phyloP scores from a whole-genome alignment of 306 rosid genomes.

The Sicyos baderoa region DNA sequence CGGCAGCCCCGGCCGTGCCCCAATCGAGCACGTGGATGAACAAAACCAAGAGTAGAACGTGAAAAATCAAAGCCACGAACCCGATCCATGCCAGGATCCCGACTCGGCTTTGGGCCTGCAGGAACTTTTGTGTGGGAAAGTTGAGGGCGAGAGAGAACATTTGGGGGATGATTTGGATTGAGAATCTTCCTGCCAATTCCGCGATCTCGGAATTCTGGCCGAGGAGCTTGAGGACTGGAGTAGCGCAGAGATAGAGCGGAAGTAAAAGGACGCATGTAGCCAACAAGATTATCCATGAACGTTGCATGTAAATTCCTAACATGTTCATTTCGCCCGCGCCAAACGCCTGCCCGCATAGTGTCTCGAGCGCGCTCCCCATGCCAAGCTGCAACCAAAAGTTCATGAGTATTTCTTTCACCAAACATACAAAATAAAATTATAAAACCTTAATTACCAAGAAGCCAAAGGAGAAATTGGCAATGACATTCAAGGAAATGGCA shows the following conservation, averaged over 20 bases:
- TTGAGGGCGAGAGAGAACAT: slow-evolving; percentile 78
- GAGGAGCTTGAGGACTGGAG: slow-evolving; percentile 59
- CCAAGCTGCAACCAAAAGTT: slow-evolving; percentile 46
- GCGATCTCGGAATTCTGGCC: slow-evolving; percentile 69
- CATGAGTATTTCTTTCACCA: no score
- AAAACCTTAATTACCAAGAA: slow-evolving; percentile 55
- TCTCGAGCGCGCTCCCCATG: slow-evolving; percentile 95
- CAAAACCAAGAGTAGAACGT: slow-evolving; percentile 37
- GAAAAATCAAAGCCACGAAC: slow-evolving; percentile 34
- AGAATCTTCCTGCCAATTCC: slow-evolving; percentile 60
- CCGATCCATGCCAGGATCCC: slow-evolving; percentile 81
- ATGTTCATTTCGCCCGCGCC: slow-evolving; percentile 92
- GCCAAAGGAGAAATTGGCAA: slow-evolving; percentile 76
- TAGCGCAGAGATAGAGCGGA: slow-evolving; percentile 60
- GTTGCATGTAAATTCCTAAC: slow-evolving; percentile 90
- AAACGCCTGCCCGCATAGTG: slow-evolving; percentile 91
- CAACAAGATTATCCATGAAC: slow-evolving; percentile 65
- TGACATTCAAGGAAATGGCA: slow-evolving; percentile 64
- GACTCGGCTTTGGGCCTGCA: slow-evolving; percentile 83
- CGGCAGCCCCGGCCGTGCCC: slow-evolving; percentile 84
- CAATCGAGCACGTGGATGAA: slow-evolving; percentile 47
- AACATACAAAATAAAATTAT: no score
- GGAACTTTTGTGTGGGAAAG: slow-evolving; percentile 79
- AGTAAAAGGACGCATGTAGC: slow-evolving; percentile 45
- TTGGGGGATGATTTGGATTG: slow-evolving; percentile 79